A percentile compares a stretch with the other conserved stretches of the same genome.
phyloP scores from a whole-genome alignment of 805 yeast genomes.

The Saturnispora quitensis region DNA sequence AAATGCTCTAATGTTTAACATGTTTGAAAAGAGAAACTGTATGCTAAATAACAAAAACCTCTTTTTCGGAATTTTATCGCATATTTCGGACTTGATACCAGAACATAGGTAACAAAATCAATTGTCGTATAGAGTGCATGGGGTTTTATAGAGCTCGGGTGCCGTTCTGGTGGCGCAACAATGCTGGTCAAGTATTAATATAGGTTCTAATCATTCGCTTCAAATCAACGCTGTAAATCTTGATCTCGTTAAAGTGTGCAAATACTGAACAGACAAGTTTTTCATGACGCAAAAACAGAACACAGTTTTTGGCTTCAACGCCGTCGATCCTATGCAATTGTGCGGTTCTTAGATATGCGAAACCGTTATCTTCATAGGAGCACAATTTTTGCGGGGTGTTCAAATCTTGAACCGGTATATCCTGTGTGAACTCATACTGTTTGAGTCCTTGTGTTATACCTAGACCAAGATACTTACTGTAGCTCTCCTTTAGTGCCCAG shows the following conservation, averaged over 20 bases:
- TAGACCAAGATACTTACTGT: constrained; percentile 54
- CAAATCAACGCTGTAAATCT: constrained; percentile 6
- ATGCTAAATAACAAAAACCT: neutral
- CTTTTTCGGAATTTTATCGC: neutral
- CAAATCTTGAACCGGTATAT: neutral
- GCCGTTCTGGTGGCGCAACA: neutral
- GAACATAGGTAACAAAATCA: too few relatives aligned
- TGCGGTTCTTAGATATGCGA: neutral
- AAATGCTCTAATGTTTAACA: neutral
- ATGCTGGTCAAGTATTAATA: neutral
- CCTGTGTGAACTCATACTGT: constrained; percentile 16
- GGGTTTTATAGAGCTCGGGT: neutral
- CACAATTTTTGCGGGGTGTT: constrained; percentile 12
- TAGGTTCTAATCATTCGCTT: constrained; percentile 3
- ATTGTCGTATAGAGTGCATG: neutral
- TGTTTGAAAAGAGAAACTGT: neutral
- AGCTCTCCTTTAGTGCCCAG: constrained; percentile 80
- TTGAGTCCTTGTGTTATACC: constrained; percentile 36
- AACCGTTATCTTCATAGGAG: neutral
- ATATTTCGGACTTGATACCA: neutral
- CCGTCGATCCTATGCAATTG: neutral
- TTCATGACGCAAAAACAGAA: constrained; percentile 6
- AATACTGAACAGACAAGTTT: constrained; percentile 12
- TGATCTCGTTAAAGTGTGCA: constrained; percentile 2
- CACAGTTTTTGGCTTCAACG: constrained; percentile 2